Conservation (phyloP, 148 eudicot genomes). For the Spergularia bocconei region DNA sequence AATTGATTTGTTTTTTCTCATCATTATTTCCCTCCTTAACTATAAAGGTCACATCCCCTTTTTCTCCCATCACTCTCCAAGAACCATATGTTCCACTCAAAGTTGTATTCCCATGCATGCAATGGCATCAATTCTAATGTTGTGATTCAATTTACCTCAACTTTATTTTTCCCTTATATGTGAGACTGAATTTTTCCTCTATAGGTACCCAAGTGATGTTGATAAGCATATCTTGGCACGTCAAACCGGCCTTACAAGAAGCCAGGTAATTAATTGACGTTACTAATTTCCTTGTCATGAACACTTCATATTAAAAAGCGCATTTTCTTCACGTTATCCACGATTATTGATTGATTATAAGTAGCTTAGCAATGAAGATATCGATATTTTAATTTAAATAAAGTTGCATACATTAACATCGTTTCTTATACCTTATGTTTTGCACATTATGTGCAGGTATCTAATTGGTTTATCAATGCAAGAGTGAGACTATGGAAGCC, state of each 20-base stretch:
- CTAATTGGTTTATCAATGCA: slow-evolving; percentile 98
- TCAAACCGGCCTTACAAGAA: slow-evolving; percentile 93
- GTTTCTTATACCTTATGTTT: not conserved
- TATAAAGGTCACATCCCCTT: slow-evolving; percentile 27
- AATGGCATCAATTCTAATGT: slow-evolving; percentile 15
- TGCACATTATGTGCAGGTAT: slow-evolving; percentile 49
- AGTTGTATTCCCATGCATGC: slow-evolving; percentile 1
- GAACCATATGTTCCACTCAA: slow-evolving; percentile 27
- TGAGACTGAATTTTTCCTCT: slow-evolving; percentile 9
- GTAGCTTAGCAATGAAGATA: not conserved
- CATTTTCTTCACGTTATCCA: not conserved
- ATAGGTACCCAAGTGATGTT: slow-evolving; percentile 97
- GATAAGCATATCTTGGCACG: slow-evolving; percentile 96
- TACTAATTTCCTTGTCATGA: not conserved
- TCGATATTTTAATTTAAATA: not conserved
- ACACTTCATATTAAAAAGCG: not conserved
- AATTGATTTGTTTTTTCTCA: slow-evolving; percentile 15
- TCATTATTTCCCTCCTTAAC: slow-evolving; percentile 5
- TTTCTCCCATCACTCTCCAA: slow-evolving; percentile 20
- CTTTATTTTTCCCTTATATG: slow-evolving; percentile 11
- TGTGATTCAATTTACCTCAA: not conserved
- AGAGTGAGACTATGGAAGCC: slow-evolving; percentile 99
- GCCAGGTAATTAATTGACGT: slow-evolving; percentile 54
- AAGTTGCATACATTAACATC: not conserved
- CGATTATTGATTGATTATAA: not conserved